phyloP scores from a whole-genome alignment of 345 rosid species.

The Carallia brachiata region DNA sequence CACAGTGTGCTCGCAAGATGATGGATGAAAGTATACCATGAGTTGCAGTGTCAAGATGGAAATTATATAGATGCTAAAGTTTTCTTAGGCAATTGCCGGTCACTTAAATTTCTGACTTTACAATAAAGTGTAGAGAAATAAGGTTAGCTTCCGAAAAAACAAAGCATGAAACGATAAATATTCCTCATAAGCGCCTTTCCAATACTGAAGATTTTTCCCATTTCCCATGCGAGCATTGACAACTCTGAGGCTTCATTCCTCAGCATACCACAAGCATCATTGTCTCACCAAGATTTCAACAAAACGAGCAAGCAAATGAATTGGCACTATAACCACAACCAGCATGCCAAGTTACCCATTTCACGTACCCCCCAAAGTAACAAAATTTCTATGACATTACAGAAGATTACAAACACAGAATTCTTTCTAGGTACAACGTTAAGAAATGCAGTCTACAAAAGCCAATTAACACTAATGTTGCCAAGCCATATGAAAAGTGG shows the following conservation, averaged over 20 bases:
- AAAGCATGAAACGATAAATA: not conserved
- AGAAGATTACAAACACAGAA: slow-evolving; percentile 21
- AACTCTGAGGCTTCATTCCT: not conserved
- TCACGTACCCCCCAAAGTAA: slow-evolving; percentile 1
- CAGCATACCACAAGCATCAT: not conserved
- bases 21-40: too few relatives aligned
- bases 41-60: too few relatives aligned
- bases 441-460: slow-evolving; percentile 39
- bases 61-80: slow-evolving; percentile 23
- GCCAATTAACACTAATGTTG: slow-evolving; percentile 85
- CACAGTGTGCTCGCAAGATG: slow-evolving; percentile 27
- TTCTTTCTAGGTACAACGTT: slow-evolving; percentile 26
- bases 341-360: not conserved
- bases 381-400: not conserved
- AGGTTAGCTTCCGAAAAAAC: not conserved
- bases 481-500: slow-evolving; percentile 93
- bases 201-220: not conserved
- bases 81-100: slow-evolving; percentile 25
- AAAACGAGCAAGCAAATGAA: slow-evolving; percentile 11
- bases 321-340: not conserved
- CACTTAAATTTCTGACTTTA: not conserved
- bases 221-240: not conserved
- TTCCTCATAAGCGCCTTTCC: not conserved
- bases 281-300: not conserved
- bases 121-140: not conserved